Evolutionary conservation across 306 rosid species (phyloP).

Genomic region (Rubus parviflorus): DNA sequence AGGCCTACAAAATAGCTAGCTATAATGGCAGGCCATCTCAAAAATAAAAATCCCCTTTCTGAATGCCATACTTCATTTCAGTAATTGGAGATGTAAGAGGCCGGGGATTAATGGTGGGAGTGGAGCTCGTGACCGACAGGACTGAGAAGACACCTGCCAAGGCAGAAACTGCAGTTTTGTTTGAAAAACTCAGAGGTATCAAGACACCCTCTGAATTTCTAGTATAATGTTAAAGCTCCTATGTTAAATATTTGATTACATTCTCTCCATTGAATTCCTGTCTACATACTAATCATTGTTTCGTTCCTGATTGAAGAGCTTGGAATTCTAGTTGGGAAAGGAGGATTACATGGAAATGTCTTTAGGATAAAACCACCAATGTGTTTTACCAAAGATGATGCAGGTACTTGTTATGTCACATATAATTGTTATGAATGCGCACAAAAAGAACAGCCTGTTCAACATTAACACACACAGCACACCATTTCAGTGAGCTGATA

Average conservation of each 20-base stretch:
- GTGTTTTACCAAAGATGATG: slow-evolving; percentile 89
- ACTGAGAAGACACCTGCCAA: slow-evolving; percentile 74
- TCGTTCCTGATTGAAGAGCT: slow-evolving; percentile 56
- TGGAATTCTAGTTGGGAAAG: slow-evolving; percentile 82
- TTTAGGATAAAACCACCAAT: slow-evolving; percentile 91
- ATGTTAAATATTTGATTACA: not conserved
- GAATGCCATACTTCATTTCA: slow-evolving; percentile 11
- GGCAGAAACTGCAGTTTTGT: slow-evolving; percentile 69
- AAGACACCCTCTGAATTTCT: not conserved
- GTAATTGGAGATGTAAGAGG: slow-evolving; percentile 90
- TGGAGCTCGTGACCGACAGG: slow-evolving; percentile 68
- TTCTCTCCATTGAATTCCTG: not conserved
- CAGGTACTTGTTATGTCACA: slow-evolving; percentile 44
- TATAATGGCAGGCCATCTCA: not conserved
- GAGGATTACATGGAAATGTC: slow-evolving; percentile 84
- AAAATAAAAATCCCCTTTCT: not conserved
- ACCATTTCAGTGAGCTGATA: not conserved
- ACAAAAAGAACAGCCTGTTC: not conserved
- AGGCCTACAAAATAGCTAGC: not conserved
- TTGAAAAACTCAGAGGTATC: slow-evolving; percentile 84
- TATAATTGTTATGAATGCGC: not conserved
- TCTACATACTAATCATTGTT: slow-evolving; percentile 22
- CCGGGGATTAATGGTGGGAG: slow-evolving; percentile 81
- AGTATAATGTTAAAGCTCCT: not conserved
- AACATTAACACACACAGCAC: not conserved